These are phyloP conservation scores for Plasmodium cynomolgi DNA, from an alignment of 169 alveolate species.

Conservation along the genomic window DNA sequence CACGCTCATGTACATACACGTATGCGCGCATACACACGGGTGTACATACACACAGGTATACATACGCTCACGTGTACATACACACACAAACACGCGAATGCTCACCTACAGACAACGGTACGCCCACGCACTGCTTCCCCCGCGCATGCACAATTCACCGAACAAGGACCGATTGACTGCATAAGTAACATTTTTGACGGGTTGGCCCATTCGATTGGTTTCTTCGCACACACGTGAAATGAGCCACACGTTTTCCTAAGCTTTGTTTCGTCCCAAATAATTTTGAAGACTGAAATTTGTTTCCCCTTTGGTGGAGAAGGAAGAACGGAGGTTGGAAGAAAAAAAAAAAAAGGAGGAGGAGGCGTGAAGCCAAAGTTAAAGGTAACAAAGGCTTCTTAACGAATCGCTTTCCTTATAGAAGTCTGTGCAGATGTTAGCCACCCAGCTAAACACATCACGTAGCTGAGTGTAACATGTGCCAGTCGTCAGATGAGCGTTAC, in stretches of 20 bases:
- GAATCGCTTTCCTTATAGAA: too few relatives aligned
- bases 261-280: not conserved
- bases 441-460: too few relatives aligned
- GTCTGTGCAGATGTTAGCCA: too few relatives aligned
- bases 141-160: not conserved
- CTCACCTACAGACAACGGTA: not conserved
- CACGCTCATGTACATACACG: not conserved
- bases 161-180: not conserved
- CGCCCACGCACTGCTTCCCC: not conserved
- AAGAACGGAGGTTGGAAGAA: not conserved
- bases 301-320: not conserved
- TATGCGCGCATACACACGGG: not conserved
- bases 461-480: too few relatives aligned
- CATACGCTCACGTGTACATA: not conserved
- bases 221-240: not conserved
- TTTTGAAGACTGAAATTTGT: not conserved
- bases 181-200: not conserved
- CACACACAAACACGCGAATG: not conserved
- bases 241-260: not conserved
- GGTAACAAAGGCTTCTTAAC: too few relatives aligned
- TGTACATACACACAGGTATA: not conserved
- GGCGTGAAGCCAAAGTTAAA: not conserved
- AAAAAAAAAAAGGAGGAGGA: not conserved
- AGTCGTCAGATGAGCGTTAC: too few relatives aligned
- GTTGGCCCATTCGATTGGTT: not conserved